Conservation (phyloP, 495 filamentous ascomycete genomes). For the Penicillium egyptiacum region DNA sequence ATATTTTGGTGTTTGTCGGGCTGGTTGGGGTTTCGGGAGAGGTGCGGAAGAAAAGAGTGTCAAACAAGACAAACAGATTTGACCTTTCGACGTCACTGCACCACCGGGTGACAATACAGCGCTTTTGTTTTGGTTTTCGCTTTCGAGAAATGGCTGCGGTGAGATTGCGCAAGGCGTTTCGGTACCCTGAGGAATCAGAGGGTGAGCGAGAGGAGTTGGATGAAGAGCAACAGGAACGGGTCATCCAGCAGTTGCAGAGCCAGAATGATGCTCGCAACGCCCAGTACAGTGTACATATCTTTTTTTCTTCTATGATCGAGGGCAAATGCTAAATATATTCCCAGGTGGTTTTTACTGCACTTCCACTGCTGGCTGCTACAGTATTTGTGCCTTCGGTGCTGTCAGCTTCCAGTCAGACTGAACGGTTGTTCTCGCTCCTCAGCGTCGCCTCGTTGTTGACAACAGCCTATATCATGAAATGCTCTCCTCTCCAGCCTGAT, state of each 20-base stretch:
- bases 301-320: background rate
- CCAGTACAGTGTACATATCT: constrained; percentile 52
- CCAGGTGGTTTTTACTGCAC: constrained; percentile 54
- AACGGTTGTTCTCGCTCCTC: constrained; percentile 52
- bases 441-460: constrained; percentile 57
- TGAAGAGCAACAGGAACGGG: constrained; percentile 72
- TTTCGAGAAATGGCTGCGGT: constrained; percentile 44
- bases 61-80: constrained; percentile 41
- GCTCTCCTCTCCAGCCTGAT: constrained; percentile 34
- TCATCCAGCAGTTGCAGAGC: constrained; percentile 57
- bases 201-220: constrained; percentile 56
- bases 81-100: constrained; percentile 13
- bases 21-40: background rate
- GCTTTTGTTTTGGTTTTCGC: background rate
- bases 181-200: constrained; percentile 57
- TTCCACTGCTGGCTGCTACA: constrained; percentile 53
- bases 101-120: background rate
- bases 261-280: constrained; percentile 60
- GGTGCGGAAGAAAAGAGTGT: constrained; percentile 10
- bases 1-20: background rate
- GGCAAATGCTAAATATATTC: constrained; percentile 11
- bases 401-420: constrained; percentile 17
- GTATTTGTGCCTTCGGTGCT: constrained; percentile 56
- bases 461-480: constrained; percentile 55
- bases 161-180: constrained; percentile 61